Base-by-base conservation (phyloP, 2,329 filamentous ascomycete genomes). In the Pseudogymnoascus sp. region DNA sequence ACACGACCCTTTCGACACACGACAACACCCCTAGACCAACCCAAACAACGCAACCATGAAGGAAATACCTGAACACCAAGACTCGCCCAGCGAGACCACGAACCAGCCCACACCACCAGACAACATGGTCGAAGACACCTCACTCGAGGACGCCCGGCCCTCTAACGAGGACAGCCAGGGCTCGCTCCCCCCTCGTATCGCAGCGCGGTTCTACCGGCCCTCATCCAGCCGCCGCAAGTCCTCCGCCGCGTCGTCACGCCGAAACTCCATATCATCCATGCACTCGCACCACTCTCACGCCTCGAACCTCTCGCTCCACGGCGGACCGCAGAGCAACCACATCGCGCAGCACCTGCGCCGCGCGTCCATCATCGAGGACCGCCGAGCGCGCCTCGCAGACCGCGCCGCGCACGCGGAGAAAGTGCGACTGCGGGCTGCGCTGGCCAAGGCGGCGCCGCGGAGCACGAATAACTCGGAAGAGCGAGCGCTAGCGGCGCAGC, bases 351-450 rank as follows among this genome's bases (percentile, higher is more conserved):
- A 92, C 73, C 80, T 92, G 64, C 90, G 90, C 48, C 86, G 90
- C 62, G 87, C 89, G 60, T 91, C 89, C 14, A 93, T 93, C 65
- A 83, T 93, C 67, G 90, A 93, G 75, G 88, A 89, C 69, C 87
- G 90, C 66, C 92, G 90, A 73, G 90, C 90, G 13, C 84, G 90
- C 19, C 81, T 95, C 16, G 90, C 90, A 63, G 90, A 93, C 74
- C 82, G 90, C 64, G 90, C 90, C 28, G 89, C 89, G 6, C 90
- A 95, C 75, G 90, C 89, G 21, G 90, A 95, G 75, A 91, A 93
- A 74, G 90, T 95, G 14, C 87, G 90, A 62, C 77, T 92, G 66
- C 83, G 90, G 37, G 90, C 90, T 48, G 90, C 90, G 8, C 75
- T 90, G 64, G 89, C 86, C 65, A 92, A 92, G 76, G 86, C 89